These are phyloP conservation scores for Lepidium campestre DNA, from an alignment of 441 rosid genomes.

Conservation along the genomic window DNA sequence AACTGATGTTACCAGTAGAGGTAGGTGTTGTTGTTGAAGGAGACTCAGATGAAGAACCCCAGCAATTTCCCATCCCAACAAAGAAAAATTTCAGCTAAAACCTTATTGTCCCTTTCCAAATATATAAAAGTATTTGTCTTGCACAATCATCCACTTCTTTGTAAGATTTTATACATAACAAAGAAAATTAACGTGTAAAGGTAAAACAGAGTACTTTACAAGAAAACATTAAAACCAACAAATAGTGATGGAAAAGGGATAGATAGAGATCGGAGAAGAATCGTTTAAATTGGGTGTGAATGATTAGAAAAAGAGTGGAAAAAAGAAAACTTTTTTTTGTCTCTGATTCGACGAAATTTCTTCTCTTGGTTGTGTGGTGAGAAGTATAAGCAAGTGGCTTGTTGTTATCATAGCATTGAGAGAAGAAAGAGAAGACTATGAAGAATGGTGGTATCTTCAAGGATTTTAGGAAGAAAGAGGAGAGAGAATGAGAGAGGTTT, in stretches of 20 bases:
- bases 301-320: neutral
- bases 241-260: neutral
- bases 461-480: neutral
- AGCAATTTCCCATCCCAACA: constrained; percentile 60
- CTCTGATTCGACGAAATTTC: constrained; percentile 14
- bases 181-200: constrained; percentile 6
- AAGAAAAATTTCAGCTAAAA: neutral
- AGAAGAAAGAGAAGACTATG: neutral
- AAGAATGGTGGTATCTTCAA: neutral
- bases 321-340: neutral
- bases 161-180: neutral
- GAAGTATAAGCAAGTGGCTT: neutral
- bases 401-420: neutral
- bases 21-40: constrained; percentile 37
- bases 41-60: constrained; percentile 46
- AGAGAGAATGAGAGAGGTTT: neutral
- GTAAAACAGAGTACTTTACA: constrained; percentile 22
- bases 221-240: neutral
- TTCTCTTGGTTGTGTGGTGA: neutral
- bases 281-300: constrained; percentile 23
- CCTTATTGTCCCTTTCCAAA: neutral
- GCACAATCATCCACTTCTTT: neutral
- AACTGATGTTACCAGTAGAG: constrained; percentile 42
- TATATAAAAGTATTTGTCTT: neutral
- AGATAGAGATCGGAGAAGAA: constrained; percentile 4